phyloP scores from a whole-genome alignment of 192 early-diverging fungal genomes.

The Funneliformis geosporum region DNA sequence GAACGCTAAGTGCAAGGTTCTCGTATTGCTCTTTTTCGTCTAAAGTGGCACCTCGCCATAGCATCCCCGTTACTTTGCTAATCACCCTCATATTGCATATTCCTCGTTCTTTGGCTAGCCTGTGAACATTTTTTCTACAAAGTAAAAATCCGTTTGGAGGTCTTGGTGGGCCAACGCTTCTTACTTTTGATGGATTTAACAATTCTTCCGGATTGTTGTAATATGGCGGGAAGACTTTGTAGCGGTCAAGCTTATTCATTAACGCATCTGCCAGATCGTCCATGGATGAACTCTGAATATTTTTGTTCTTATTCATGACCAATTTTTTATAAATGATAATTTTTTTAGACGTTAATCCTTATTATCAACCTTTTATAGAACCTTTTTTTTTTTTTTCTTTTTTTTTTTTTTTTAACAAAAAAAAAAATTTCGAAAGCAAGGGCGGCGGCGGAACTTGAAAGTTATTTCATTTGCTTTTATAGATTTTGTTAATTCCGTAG shows the following conservation, averaged over 20 bases:
- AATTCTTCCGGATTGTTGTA: slow-evolving; percentile 9
- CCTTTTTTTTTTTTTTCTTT: too few relatives aligned
- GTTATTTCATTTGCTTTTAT: too few relatives aligned
- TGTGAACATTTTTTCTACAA: slow-evolving; percentile 4
- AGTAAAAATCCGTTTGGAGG: slow-evolving; percentile 11
- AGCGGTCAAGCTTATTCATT: neutral
- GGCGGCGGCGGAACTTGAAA: too few relatives aligned
- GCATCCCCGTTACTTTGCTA: neutral
- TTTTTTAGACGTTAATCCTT: too few relatives aligned
- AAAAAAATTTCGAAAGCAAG: too few relatives aligned
- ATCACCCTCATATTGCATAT: slow-evolving; percentile 18
- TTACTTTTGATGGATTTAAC: neutral
- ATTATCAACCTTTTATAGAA: too few relatives aligned
- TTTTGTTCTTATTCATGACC: too few relatives aligned
- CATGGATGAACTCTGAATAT: neutral
- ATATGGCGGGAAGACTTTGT: neutral
- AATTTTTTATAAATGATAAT: too few relatives aligned
- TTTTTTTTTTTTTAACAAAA: too few relatives aligned
- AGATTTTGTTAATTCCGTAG: too few relatives aligned
- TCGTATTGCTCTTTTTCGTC: slow-evolving; percentile 18
- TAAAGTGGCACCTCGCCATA: neutral
- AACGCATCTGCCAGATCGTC: neutral
- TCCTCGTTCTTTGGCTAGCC: neutral
- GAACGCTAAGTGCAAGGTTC: neutral
- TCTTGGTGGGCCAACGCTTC: neutral